Base-by-base conservation (phyloP, 1,284 basidiomycete genomes). In the Pseudozyma tsukubaensis region DNA sequence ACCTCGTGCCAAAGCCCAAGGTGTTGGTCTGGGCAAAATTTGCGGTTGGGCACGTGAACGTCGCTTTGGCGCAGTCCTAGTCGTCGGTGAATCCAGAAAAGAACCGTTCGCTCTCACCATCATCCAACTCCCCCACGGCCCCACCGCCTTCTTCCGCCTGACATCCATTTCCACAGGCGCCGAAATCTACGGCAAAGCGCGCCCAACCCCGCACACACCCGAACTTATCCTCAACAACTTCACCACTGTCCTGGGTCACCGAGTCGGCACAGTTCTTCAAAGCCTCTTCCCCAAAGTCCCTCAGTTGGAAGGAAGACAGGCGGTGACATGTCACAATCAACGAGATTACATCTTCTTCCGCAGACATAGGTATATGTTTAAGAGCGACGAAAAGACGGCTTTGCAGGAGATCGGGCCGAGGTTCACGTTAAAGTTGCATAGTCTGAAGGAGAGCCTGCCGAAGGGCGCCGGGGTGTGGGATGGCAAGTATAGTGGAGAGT, bases 311-410 rank as follows among this genome's bases (percentile, higher is more conserved):
- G 97, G 97, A 18, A 89, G 97, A 44, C 97, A 99, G 86, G 95
- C 98, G 14, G 94, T 98, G 4, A 97, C 96, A 1, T 88, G 98
- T 32, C 97, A 99, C 85, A 98, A 98, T 82, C 95, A 98, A 85
- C 90, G 97, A 59, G 97, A 99, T 86, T 99, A 98, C 85, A 86
- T 99, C 63, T 99, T 99, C 87, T 97, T 99, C 88, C 88, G 97
- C 64, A 88, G 97, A 72, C 95, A 98, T 86, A 94, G 94, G 78
- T 97, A 97, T 85, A 93, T 94, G 44, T 98, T 97, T 85, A 90
- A 93, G 50, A 93, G 92, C 49, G 78, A 80, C 34, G 68, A 84
- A 50, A 95, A 94, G 82, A 94, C 97, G 11, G 91, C 92, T 16
- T 86, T 99, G 53, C 97, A 99, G 85, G 97, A 99, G 85, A 99